Base-by-base conservation (phyloP, 768 basidiomycete species). In the Serendipita vermifera region DNA sequence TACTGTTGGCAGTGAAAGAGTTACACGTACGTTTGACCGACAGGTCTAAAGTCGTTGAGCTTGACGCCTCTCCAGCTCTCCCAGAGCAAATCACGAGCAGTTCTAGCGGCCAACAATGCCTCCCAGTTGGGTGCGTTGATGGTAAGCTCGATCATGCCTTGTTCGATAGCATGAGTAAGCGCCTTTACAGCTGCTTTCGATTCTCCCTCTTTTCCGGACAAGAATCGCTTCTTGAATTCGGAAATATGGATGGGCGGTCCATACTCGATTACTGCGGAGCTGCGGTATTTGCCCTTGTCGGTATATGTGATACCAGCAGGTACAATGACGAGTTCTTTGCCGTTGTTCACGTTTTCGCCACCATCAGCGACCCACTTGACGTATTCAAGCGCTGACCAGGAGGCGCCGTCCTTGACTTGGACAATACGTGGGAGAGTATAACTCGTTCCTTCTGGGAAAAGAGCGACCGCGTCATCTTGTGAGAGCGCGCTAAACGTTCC, bases 51-150 rank as follows among this genome's bases (percentile, higher is more conserved):
- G 55, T 96, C 82, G 43, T 83, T 80, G 41, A 94, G 77, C 53
- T 80, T 75, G 58, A 98, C 80, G 29, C 79, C 76, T 58, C 77
- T 76, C 58, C 90, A 84, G 58, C 80, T 76, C 63, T 84, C 83
- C 90, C 91, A 98, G n/a, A 99, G 73, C 35, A 99, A 70, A 65
- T 96, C 88, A 54, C 88, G 75, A 13, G 93, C 90, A 85, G 94
- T 97, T 57, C 87, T 81, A 5, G 91, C 92, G 33, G 80, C 81
- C 67, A 86, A 88, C 3, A 96, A 74, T 0, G 89, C 87, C 59
- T 94, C 87, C 93, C 96, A 99, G 68, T 97, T 89, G 31, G 87
- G 83, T 11, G 91, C 87, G 65, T 99, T 98, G 58, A 98, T 78
- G 5, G 87, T 96, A 33, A 83, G 71, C 67, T 80, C 78, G 22